These are phyloP conservation scores for Madurella mycetomatis DNA, from an alignment of 2,329 filamentous ascomycete species.

Conservation along the genomic window DNA sequence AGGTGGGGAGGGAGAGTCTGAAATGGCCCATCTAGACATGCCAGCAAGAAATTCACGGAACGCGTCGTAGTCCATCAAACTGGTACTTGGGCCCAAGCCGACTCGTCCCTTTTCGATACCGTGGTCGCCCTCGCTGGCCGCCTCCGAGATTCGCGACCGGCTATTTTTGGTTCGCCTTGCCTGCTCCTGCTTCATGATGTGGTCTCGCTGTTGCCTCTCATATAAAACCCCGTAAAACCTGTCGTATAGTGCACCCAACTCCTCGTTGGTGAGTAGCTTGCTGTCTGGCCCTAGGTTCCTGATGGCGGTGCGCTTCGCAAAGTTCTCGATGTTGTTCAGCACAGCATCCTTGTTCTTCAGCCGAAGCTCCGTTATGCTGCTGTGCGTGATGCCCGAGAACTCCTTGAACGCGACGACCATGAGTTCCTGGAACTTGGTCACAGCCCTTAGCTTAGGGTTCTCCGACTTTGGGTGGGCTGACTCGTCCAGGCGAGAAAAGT, in stretches of 20 bases:
- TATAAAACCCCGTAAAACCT: slow-evolving; percentile 90
- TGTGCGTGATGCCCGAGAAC: slow-evolving; percentile 91
- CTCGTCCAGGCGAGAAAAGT: slow-evolving; percentile 89
- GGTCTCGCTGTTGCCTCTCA: slow-evolving; percentile 79
- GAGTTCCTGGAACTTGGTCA: slow-evolving; percentile 93
- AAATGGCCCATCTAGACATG: slow-evolving; percentile 88
- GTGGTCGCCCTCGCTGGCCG: slow-evolving; percentile 39
- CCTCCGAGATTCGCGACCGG: slow-evolving; percentile 33
- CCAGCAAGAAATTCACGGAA: slow-evolving; percentile 91
- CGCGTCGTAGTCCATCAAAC: slow-evolving; percentile 93
- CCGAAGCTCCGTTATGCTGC: slow-evolving; percentile 82
- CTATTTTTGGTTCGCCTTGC: slow-evolving; percentile 61
- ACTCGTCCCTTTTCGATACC: slow-evolving; percentile 79
- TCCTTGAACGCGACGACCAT: slow-evolving; percentile 99
- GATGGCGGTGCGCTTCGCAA: slow-evolving; percentile 94
- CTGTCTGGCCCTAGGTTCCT: slow-evolving; percentile 93
- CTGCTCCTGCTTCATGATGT: slow-evolving; percentile 72
- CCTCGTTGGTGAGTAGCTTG: slow-evolving; percentile 80
- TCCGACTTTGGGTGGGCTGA: slow-evolving; percentile 94
- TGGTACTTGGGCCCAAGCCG: slow-evolving; percentile 82
- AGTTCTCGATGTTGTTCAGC: slow-evolving; percentile 92
- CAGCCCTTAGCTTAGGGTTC: slow-evolving; percentile 87
- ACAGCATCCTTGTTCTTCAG: slow-evolving; percentile 92
- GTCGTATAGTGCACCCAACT: slow-evolving; percentile 88
- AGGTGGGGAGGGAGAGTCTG: slow-evolving; percentile 69